Base-by-base conservation (phyloP, 768 basidiomycete genomes). In the Rubroboletus satanas region DNA sequence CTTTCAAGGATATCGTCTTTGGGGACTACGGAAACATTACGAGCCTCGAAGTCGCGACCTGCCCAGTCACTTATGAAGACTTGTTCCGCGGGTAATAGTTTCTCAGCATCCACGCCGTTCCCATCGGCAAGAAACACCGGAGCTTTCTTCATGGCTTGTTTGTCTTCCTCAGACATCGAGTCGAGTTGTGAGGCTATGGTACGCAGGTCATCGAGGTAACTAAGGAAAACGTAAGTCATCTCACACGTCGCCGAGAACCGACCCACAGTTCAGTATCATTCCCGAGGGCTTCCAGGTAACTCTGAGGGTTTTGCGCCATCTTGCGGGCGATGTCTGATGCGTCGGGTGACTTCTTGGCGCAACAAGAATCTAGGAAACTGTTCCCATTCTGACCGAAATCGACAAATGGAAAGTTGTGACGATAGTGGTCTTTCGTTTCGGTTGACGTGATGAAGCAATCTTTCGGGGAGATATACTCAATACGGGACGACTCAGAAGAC, bases 341-440 rank as follows among this genome's bases (percentile, higher is more conserved):
- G 1, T 63, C 61, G 1, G 61, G 61, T 7, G 41, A 62, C 52
- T 53, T 62, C 38, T 53, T 58, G 49, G 61, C 45, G 6, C 48
- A 26, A 32, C 61, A 61, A 15, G 32, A 54, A 0, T 63, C 61
- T 0, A 61, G 45, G 49, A 61, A 61, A 36, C 14, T 39, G 8
- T 60, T 60, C 28, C 51, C 58, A 7, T 59, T 11, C 35, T 2
- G 51, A 31, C 61, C 38, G 18, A 61, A 61, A 49, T 61, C 18
- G 12, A 61, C 60, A 17, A 58, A 62, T 10, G 60, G 37, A 45
- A 61, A 61, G 23, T 45, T 41, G 18, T 12, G 2, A 10, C 51
- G 56, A 59, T 59, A 21, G 33, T 54, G 49, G 1, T 39, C 29
- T 49, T 59, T 54, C 26, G 38, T 38, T 2, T 45, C 41, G 0